These are phyloP conservation scores for Metschnikowia lachancei DNA, from an alignment of 805 yeast species.

Conservation along the genomic window DNA sequence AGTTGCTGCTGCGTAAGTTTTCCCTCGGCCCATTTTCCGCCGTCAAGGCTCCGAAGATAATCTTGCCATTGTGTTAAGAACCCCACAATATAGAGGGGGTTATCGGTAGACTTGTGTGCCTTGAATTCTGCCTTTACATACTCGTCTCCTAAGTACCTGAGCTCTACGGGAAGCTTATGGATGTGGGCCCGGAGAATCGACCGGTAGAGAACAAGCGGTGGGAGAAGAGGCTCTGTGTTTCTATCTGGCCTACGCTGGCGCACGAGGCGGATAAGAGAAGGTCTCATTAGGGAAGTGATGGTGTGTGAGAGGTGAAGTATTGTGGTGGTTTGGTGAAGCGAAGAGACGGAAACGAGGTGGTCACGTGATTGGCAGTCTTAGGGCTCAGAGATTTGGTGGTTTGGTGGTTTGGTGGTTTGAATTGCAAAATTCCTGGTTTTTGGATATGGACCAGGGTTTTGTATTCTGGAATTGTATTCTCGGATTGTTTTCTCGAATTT, in stretches of 20 bases:
- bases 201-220: slow-evolving; percentile 78
- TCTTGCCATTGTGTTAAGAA: slow-evolving; percentile 95
- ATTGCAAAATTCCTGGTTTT: no score
- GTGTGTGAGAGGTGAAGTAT: neutral
- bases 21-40: slow-evolving; percentile 41
- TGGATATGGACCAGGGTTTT: no score
- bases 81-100: slow-evolving; percentile 92
- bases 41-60: slow-evolving; percentile 57
- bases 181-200: slow-evolving; percentile 79
- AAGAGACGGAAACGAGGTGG: no score
- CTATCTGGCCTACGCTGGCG: slow-evolving; percentile 44
- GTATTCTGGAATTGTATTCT: no score
- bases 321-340: neutral
- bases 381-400: no score
- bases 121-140: slow-evolving; percentile 89
- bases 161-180: slow-evolving; percentile 59
- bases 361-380: no score
- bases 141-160: slow-evolving; percentile 79
- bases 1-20: slow-evolving; percentile 60
- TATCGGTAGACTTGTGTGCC: slow-evolving; percentile 75
- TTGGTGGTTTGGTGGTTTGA: no score
- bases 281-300: slow-evolving; percentile 30
- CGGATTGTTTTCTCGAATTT: no score
- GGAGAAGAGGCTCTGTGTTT: slow-evolving; percentile 52
- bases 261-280: slow-evolving; percentile 34